Evolutionary conservation across 2,329 filamentous ascomycete genomes (phyloP), one percentile per base, ranked within the genome.

Genomic region (Ascochyta pisi): DNA sequence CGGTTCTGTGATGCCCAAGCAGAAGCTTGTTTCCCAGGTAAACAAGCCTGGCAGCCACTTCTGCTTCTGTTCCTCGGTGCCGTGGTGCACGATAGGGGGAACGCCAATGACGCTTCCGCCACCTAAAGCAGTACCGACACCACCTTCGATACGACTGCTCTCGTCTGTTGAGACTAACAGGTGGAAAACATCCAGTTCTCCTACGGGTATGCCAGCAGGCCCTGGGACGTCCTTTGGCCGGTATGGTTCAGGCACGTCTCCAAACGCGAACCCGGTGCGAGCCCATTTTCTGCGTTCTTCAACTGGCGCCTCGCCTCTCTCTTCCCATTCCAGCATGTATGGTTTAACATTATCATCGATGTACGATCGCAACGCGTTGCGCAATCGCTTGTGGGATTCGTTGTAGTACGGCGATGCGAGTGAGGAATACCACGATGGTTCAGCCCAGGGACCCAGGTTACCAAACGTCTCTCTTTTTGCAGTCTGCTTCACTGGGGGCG

Each of bases 1-100:
- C 0, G 87, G 86, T 69, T 89, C 87, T 2, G 87, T 89, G 55
- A 89, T 85, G 2, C 85, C 86, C 10, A 89, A 73, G 65, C 84
- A 88, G 65, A 89, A 88, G 50, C 82, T 81, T 6, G 85, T 83
- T 52, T 84, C 79, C 60, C 86, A 84, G 7, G 73, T 79, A 39
- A 86, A 85, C 29, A 89, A 76, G 0, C 80, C 81, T 0, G 84
- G 85, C 10, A 89, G 74, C 81, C 84, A 89, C 39, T 78, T 78
- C 16, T 67, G 71, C 68, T 85, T 85, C 73, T 89, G 86, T 66
- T 81, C 81, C 29, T 80, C 73, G 0, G 81, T 88, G 1, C 87
- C 87, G 63, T 85, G 84, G 44, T 83, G 79, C n/a, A 87, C 79
- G 41, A 90, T 78, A 0, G 87, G 87, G 5, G 87, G 87, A 24